Conservation (phyloP, 2,329 filamentous ascomycete genomes). For the Alternaria burnsii region DNA sequence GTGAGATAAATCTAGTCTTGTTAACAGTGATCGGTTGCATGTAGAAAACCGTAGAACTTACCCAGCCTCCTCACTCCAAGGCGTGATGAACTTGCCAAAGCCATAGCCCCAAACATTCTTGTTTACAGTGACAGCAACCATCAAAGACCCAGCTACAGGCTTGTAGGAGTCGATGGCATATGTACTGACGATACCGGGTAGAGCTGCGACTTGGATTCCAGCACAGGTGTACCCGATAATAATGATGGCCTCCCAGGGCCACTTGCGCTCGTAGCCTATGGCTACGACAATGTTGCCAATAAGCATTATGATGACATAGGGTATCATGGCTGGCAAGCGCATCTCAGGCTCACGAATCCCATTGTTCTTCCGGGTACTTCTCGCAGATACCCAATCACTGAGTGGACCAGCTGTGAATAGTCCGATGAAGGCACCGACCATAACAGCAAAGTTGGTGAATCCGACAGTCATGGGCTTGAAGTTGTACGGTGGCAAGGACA, state of each 20-base stretch:
- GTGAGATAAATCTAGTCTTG: constrained; percentile 54
- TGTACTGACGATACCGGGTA: constrained; percentile 66
- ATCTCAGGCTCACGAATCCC: constrained; percentile 68
- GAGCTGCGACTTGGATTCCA: constrained; percentile 67
- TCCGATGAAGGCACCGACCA: constrained; percentile 64
- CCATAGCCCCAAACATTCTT: constrained; percentile 72
- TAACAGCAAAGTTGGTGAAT: constrained; percentile 66
- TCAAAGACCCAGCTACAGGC: constrained; percentile 66
- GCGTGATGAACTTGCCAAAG: constrained; percentile 64
- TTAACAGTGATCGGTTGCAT: constrained; percentile 11
- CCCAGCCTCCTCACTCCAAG: constrained; percentile 60
- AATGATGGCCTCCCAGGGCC: constrained; percentile 65
- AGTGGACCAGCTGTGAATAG: constrained; percentile 64
- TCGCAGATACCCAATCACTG: constrained; percentile 65
- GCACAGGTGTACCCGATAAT: constrained; percentile 66
- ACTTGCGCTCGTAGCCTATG: constrained; percentile 62
- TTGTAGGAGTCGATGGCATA: constrained; percentile 73
- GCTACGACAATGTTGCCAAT: constrained; percentile 66
- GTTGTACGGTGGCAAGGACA: constrained; percentile 65
- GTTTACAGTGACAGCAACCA: constrained; percentile 69
- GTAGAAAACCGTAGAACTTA: constrained; percentile 34
- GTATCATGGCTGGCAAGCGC: constrained; percentile 65
- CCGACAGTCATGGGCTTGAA: constrained; percentile 60
- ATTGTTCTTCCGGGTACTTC: constrained; percentile 61
- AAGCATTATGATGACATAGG: constrained; percentile 65